Conservation (phyloP, 108 stramenopile species). For the Nitzschia palea region DNA sequence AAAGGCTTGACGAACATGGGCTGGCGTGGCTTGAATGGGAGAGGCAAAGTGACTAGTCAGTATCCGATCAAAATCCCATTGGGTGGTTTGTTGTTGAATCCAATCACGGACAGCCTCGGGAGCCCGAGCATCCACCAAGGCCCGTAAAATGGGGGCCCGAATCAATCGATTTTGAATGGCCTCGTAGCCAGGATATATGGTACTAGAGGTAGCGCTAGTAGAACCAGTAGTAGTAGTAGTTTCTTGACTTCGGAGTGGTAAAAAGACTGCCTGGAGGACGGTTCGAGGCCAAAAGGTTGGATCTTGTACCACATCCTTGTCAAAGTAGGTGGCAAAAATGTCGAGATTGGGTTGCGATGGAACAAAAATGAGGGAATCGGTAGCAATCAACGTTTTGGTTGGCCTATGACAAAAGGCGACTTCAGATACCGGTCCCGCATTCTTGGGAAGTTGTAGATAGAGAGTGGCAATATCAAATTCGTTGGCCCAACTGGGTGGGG, state of each 20-base stretch:
- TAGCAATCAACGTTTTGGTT: conserved; percentile 40
- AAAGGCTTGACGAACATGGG: conserved; percentile 39
- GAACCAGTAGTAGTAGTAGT: too few relatives aligned
- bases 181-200: conserved; percentile 54
- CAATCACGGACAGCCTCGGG: conserved; percentile 45
- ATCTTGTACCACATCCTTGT: conserved; percentile 21
- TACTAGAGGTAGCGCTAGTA: too few relatives aligned
- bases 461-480: conserved; percentile 55
- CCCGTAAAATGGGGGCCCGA: conserved; percentile 62
- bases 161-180: conserved; percentile 43
- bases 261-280: conserved; percentile 64
- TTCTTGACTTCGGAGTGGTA: conserved; percentile 35
- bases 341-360: conserved; percentile 14
- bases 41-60: conserved; percentile 66
- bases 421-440: conserved; percentile 62
- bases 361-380: conserved; percentile 51
- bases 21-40: conserved; percentile 46
- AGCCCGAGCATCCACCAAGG: conserved; percentile 58
- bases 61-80: conserved; percentile 58
- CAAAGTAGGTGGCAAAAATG: conserved; percentile 57
- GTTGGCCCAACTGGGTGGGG: conserved; percentile 43
- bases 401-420: conserved; percentile 47
- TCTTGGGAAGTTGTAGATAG: conserved; percentile 51
- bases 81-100: conserved; percentile 32
- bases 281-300: conserved; percentile 58